Evolutionary conservation across 306 rosid genomes (phyloP), one percentile per base, ranked within the genome.

Genomic region (Malus orientalis): DNA sequence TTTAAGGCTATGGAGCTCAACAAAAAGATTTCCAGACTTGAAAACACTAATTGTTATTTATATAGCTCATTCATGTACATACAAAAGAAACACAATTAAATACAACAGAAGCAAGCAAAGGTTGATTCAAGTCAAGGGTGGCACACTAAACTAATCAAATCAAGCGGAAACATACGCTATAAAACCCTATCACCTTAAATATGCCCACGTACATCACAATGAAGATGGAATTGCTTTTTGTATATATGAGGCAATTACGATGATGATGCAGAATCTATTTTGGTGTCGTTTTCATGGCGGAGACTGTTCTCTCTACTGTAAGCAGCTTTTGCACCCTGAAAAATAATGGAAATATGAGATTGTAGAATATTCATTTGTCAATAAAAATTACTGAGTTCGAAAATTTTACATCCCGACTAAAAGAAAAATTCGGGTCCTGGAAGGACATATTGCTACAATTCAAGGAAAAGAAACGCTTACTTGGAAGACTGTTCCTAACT

Each of bases 401-500:
- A 74, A 64, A 3, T 36, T 64, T 60, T 4, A 60, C 19, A 60
- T 11, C 12, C 12, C 3, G 40, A 5, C 67, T 6, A 14, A 27
- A 29, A 27, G 19, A 29, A 29, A 62, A 29, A 1, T 62, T 15
- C 3, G 6, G 67, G 45, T 58, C 55, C 25, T 58, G 32, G 8
- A 38, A 51, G 15, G 11, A 38, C 10, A 25, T 64, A 64, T 33
- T 19, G 11, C 19, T 23, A 25, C 54, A 20, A 51, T 51, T 65
- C 23, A 74, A 75, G 70, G 78, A 70, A 73, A 49, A 53, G 36
- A n/a, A 73, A 60, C 6, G 74, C 88, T 85, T 87, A 96, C 99
- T 84, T 96, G 98, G 84, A 96, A 87, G 78, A 96, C 69, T 18
- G 97, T 81, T 84, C 99, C 99, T 15, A 89, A 72, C 87, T 84